Evolutionary conservation across 2,329 filamentous ascomycete genomes (phyloP), one percentile per base, ranked within the genome.

Genomic region (Stemphylium beticola): DNA sequence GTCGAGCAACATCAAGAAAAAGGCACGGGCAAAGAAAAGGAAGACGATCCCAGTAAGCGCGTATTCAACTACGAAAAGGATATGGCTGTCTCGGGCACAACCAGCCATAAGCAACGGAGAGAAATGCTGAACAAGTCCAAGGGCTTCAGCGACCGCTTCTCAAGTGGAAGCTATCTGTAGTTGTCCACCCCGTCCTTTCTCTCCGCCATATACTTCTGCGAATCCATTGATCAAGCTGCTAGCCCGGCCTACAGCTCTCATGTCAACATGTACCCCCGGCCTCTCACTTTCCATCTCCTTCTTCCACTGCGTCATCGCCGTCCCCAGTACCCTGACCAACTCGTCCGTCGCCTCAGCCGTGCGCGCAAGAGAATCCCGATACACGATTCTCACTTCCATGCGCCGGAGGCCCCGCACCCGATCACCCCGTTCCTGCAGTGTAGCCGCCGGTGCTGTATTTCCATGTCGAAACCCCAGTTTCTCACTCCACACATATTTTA

Each of bases 11-110:
- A 82, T 47, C 73, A 76, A 55, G 77, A 77, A 58, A 75, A 72
- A 18, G 76, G 74, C 33, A 77, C 71, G 6, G 79, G 83, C 15
- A 86, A 87, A 58, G 86, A 91, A 60, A 91, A 95, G 18, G 79
- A 81, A 43, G 93, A 97, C 76, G 93, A 98, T 72, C 93, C 95
- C 0, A 96, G 92, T 74, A 89, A 90, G 76, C 83, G 93, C 57
- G 89, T 86, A 0, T 98, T 98, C 76, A 92, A 97, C 77, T 84
- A 87, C 59, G 91, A 97, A 74, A 98, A 97, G 79, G 95, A 98
- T 74, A 96, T 98, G 86, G 89, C 86, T 34, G 78, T 91, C 2
- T 88, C 88, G 8, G 85, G 86, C 15, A 86, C 85, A 67, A 86
- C 97, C 48, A 89, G 87, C 22, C 80, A 87, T 61, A 82, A 87